Evolutionary conservation across 306 rosid species (phyloP).

Genomic region (Leucaena leucocephala): DNA sequence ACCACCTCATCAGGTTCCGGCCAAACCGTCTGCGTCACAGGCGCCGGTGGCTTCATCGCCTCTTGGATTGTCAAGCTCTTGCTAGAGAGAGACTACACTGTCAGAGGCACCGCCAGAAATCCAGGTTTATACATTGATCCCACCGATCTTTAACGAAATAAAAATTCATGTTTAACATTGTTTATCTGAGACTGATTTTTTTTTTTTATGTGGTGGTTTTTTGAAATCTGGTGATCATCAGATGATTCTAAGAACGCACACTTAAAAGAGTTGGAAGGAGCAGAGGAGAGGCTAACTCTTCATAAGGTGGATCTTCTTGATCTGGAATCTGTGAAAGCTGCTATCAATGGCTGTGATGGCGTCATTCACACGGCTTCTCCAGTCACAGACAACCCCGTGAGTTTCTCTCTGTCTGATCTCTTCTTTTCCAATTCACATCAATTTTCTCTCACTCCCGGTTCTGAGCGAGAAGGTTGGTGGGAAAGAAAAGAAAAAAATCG

Average conservation of each 20-base stretch:
- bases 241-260: conserved; percentile 80
- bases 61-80: conserved; percentile 87
- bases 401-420: neutral
- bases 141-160: neutral
- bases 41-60: conserved; percentile 96
- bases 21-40: conserved; percentile 82
- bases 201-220: neutral
- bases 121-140: conserved; percentile 51
- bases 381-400: conserved; percentile 79
- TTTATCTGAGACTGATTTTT: neutral
- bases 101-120: conserved; percentile 81
- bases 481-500: neutral
- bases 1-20: conserved; percentile 36
- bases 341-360: conserved; percentile 71
- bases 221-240: conserved; percentile 19
- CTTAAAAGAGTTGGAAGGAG: conserved; percentile 83
- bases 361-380: conserved; percentile 91
- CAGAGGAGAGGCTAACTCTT: conserved; percentile 61
- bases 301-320: conserved; percentile 81
- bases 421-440: neutral
- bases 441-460: neutral
- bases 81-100: conserved; percentile 72
- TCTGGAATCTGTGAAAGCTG: conserved; percentile 53
- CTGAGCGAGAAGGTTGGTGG: neutral
- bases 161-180: neutral